Evolutionary conservation across 139 green algal genomes (phyloP).

Genomic region (Chlamydomonas sp.): DNA sequence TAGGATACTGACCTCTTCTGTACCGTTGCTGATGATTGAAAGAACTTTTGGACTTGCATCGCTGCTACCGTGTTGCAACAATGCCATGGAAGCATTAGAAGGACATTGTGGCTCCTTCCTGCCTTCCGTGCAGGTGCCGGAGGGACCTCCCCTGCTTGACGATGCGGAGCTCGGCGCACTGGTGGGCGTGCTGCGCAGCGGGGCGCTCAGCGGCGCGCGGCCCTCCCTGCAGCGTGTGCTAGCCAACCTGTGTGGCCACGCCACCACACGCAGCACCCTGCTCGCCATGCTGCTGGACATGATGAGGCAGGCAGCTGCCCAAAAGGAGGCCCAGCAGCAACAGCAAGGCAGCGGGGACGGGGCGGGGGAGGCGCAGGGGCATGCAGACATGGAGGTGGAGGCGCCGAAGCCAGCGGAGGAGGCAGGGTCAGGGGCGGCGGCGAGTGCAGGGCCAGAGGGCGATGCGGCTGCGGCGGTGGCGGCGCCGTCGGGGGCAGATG

Average conservation of each 20-base stretch:
- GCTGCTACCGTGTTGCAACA: neutral
- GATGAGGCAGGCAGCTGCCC: conserved; percentile 38
- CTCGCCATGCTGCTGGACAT: conserved; percentile 73
- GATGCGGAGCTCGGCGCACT: conserved; percentile 72
- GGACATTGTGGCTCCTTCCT: too few species aligned
- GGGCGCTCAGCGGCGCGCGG: conserved; percentile 52
- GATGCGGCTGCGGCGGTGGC: neutral
- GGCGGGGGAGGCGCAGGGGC: neutral
- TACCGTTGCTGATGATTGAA: too few species aligned
- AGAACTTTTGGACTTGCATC: neutral
- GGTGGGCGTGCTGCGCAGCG: conserved; percentile 73
- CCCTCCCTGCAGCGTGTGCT: conserved; percentile 80
- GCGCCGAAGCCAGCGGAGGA: conserved; percentile 1
- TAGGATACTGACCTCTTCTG: too few species aligned
- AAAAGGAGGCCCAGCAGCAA: neutral
- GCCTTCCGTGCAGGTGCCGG: neutral
- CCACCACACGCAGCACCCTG: conserved; percentile 65
- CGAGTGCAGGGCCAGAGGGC: neutral
- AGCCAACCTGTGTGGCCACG: conserved; percentile 82
- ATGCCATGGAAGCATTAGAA: too few species aligned
- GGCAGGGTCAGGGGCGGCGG: neutral
- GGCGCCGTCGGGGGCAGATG: neutral
- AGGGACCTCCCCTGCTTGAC: conserved; percentile 69
- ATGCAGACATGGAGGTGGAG: conserved; percentile 45
- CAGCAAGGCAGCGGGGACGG: neutral